phyloP scores from a whole-genome alignment of 2,329 filamentous ascomycete genomes.

The Ophiostoma sp. region DNA sequence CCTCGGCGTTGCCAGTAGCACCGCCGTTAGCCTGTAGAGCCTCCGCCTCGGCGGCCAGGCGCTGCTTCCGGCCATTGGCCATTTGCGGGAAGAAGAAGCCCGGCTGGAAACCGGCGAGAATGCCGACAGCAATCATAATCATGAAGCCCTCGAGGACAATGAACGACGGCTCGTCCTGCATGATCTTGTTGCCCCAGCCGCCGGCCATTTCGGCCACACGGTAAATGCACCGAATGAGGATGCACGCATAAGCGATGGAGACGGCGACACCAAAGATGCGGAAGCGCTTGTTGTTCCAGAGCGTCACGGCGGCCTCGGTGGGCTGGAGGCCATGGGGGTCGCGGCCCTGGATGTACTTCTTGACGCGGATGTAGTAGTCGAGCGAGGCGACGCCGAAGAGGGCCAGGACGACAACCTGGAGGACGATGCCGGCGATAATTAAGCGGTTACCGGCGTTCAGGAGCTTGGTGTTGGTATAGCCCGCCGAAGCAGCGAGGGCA shows the following conservation, averaged over 20 bases:
- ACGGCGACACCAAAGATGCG: slow-evolving; percentile 48
- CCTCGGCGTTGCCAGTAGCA: not conserved
- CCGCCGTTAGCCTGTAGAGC: not conserved
- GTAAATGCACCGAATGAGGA: slow-evolving; percentile 56
- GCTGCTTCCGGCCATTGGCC: slow-evolving; percentile 35
- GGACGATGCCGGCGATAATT: slow-evolving; percentile 56
- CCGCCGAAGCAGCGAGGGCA: slow-evolving; percentile 53
- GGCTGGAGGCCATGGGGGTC: not conserved
- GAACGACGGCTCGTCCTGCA: slow-evolving; percentile 62
- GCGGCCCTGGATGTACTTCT: slow-evolving; percentile 39
- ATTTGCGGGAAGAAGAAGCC: slow-evolving; percentile 58
- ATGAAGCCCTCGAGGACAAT: slow-evolving; percentile 59
- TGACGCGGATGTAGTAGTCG: slow-evolving; percentile 50
- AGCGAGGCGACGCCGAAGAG: slow-evolving; percentile 46
- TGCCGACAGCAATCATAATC: slow-evolving; percentile 50
- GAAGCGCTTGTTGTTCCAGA: slow-evolving; percentile 49
- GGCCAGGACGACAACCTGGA: slow-evolving; percentile 54
- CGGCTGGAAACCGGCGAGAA: slow-evolving; percentile 56
- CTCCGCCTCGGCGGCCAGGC: slow-evolving; percentile 8
- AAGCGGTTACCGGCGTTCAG: slow-evolving; percentile 50
- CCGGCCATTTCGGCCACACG: slow-evolving; percentile 62
- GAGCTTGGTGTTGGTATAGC: slow-evolving; percentile 40
- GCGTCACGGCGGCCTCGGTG: slow-evolving; percentile 34
- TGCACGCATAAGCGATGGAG: slow-evolving; percentile 45
- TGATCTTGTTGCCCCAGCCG: slow-evolving; percentile 63